Evolutionary conservation across 805 yeast species (phyloP).

Genomic region (Yamadazyma olivae): DNA sequence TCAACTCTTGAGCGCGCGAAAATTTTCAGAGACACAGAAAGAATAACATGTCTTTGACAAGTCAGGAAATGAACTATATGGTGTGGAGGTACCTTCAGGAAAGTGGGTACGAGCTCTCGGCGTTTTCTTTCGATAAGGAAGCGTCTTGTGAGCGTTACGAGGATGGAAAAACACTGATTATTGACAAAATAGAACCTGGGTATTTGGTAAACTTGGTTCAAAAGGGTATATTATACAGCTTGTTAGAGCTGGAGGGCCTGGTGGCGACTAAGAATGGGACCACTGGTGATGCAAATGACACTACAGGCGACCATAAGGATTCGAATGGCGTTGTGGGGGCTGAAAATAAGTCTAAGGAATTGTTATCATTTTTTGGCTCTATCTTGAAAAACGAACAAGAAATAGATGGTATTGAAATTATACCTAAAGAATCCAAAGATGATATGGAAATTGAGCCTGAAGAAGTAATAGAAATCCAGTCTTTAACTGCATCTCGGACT

Average conservation of each 20-base stretch:
- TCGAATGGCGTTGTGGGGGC: too few species aligned
- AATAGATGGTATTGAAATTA: conserved; percentile 10
- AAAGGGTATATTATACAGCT: conserved; percentile 77
- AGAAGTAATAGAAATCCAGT: conserved; percentile 22
- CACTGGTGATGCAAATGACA: too few species aligned
- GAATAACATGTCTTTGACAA: conserved; percentile 79
- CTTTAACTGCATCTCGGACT: conserved; percentile 33
- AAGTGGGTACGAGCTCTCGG: conserved; percentile 70
- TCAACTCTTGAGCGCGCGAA: too few species aligned
- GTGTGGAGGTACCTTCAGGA: conserved; percentile 94
- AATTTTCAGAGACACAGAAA: conserved; percentile 1
- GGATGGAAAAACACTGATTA: conserved; percentile 34
- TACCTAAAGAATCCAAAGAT: not conserved
- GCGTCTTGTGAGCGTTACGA: conserved; percentile 59
- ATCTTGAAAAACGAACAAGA: conserved; percentile 41
- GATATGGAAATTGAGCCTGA: conserved; percentile 5
- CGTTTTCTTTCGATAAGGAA: conserved; percentile 78
- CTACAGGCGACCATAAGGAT: too few species aligned
- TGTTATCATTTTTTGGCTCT: conserved; percentile 54
- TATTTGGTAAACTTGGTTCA: conserved; percentile 79
- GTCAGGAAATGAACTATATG: conserved; percentile 82
- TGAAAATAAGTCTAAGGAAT: conserved; percentile 13
- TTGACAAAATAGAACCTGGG: conserved; percentile 65
- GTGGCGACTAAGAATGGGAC: too few species aligned
- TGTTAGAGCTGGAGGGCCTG: conserved; percentile 63